Percentiles rank a stretch among this genome's conserved stretches.
These are phyloP conservation scores for Mucor saturninus DNA, from an alignment of 371 early-diverging fungal species.

Conservation along the genomic window DNA sequence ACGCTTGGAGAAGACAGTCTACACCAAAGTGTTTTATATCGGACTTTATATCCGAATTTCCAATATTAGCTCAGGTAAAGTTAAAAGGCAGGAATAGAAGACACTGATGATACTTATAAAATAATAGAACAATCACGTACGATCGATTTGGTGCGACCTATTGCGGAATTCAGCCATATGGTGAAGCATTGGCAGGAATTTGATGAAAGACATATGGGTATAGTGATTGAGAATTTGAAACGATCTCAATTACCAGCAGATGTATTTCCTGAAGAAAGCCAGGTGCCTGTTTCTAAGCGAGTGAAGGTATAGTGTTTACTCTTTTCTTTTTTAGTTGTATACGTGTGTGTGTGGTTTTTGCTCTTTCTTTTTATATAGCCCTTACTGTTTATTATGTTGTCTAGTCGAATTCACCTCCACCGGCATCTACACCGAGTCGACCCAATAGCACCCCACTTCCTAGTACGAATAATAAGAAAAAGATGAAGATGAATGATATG, in stretches of 20 bases:
- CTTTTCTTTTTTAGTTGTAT: background rate
- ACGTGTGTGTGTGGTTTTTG: background rate
- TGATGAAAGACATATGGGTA: constrained; percentile 66
- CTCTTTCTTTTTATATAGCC: background rate
- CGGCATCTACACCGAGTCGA: background rate
- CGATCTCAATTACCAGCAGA: constrained; percentile 7
- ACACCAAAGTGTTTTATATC: constrained; percentile 85
- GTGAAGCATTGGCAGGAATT: constrained; percentile 75
- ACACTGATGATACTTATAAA: too few relatives aligned
- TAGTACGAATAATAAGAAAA: background rate
- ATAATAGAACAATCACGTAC: constrained; percentile 41
- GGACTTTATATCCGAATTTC: constrained; percentile 67
- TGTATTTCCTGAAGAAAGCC: background rate
- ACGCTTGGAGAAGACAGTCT: constrained; percentile 24
- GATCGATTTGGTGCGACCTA: constrained; percentile 76
- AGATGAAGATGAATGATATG: constrained; percentile 4
- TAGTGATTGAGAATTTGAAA: constrained; percentile 33
- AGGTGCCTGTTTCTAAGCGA: background rate
- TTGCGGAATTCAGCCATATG: constrained; percentile 71
- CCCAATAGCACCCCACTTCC: background rate
- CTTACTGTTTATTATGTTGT: too few relatives aligned
- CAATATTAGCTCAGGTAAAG: constrained; percentile 1
- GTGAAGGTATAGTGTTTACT: background rate
- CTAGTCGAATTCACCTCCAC: background rate
- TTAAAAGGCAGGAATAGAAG: constrained; percentile 40